phyloP scores from a whole-genome alignment of 1,284 basidiomycete genomes.

The Rhodotorula sp. region DNA sequence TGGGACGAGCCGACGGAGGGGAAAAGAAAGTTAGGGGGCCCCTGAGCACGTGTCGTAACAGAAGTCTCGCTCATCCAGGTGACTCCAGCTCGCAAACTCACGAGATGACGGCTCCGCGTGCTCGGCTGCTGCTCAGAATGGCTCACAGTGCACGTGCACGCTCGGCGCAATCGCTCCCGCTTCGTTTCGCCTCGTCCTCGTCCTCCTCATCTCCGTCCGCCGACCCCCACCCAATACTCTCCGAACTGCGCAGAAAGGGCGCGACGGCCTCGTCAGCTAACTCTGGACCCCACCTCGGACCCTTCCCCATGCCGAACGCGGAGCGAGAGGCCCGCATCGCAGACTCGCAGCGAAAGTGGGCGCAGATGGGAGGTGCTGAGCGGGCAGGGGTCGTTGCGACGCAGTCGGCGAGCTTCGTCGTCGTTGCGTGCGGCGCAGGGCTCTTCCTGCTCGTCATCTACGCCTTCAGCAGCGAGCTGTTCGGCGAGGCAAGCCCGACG shows the following conservation, averaged over 20 bases:
- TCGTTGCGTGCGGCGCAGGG: slow-evolving; percentile 30
- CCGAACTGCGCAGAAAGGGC: slow-evolving; percentile 7
- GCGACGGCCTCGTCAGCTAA: neutral
- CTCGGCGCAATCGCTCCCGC: neutral
- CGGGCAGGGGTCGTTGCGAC: slow-evolving; percentile 11
- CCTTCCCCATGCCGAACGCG: slow-evolving; percentile 32
- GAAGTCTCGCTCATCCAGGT: too few species aligned
- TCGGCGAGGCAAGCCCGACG: slow-evolving; percentile 31
- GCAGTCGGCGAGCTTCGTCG: slow-evolving; percentile 27
- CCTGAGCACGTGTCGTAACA: too few species aligned
- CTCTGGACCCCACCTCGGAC: slow-evolving; percentile 19
- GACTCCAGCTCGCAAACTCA: too few species aligned
- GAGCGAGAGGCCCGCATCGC: slow-evolving; percentile 18
- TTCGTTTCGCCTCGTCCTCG: slow-evolving; percentile 2
- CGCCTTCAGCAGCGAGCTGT: slow-evolving; percentile 34
- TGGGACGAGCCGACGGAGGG: too few species aligned
- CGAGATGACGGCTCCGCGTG: too few species aligned
- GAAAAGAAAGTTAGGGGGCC: too few species aligned
- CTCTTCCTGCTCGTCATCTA: slow-evolving; percentile 23
- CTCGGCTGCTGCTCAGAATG: neutral
- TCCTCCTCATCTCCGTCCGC: neutral
- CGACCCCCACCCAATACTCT: slow-evolving; percentile 24
- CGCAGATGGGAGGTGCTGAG: slow-evolving; percentile 1
- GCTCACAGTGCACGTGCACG: neutral
- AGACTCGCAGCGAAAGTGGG: slow-evolving; percentile 15